phyloP scores from a whole-genome alignment of 2,329 filamentous ascomycete genomes.

The Plectosphaerella cucumerina region DNA sequence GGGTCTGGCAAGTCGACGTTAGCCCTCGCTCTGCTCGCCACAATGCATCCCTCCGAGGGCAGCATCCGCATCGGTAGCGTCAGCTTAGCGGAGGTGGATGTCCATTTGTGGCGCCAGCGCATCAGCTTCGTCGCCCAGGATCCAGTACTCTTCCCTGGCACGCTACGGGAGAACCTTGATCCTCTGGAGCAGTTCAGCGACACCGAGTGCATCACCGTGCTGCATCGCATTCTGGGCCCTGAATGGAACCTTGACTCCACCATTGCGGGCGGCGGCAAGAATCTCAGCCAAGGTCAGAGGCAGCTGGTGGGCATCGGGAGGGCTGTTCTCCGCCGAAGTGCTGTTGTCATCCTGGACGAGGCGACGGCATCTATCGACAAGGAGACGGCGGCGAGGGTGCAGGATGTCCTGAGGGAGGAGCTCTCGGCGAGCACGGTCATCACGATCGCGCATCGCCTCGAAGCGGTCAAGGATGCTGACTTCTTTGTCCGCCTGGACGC shows the following conservation, averaged over 20 bases:
- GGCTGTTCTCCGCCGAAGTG: constrained; percentile 55
- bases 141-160: constrained; percentile 56
- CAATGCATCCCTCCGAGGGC: constrained; percentile 46
- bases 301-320: constrained; percentile 58
- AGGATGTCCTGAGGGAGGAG: constrained; percentile 52
- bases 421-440: constrained; percentile 55
- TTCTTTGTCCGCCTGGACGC: constrained; percentile 50
- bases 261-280: constrained; percentile 57
- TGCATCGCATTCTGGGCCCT: constrained; percentile 56
- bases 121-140: constrained; percentile 63
- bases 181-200: constrained; percentile 57
- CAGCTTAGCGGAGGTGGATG: constrained; percentile 48
- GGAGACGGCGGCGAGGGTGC: constrained; percentile 53
- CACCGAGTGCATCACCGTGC: constrained; percentile 41
- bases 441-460: constrained; percentile 61
- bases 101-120: constrained; percentile 50
- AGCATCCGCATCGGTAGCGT: constrained; percentile 50
- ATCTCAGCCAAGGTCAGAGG: constrained; percentile 58
- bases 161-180: constrained; percentile 62
- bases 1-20: constrained; percentile 83
- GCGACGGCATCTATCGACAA: constrained; percentile 61
- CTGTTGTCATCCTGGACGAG: constrained; percentile 60
- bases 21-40: constrained; percentile 54
- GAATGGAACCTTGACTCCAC: constrained; percentile 43
- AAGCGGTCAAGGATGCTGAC: constrained; percentile 56